Evolutionary conservation across 352 stramenopile species (phyloP).

Genomic region (Pythium catenulatum): DNA sequence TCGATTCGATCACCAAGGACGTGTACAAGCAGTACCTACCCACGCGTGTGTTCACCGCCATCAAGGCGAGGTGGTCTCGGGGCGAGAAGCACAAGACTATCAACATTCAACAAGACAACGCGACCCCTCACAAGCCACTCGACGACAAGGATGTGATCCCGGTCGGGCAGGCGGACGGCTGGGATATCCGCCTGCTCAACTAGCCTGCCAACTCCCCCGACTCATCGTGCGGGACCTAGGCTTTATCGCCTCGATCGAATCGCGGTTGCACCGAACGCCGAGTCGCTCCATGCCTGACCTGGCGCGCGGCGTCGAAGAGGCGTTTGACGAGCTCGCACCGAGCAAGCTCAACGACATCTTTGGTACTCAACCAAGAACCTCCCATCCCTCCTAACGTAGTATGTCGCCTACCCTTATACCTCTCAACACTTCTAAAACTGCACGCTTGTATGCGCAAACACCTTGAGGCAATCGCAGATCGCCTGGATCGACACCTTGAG

Average conservation of each 20-base stretch:
- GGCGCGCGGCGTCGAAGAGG: not conserved
- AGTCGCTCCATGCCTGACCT: not conserved
- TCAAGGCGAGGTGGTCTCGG: constrained; percentile 46
- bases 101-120: constrained; percentile 65
- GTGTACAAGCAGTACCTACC: constrained; percentile 57
- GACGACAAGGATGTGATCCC: constrained; percentile 48
- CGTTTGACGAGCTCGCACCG: not conserved
- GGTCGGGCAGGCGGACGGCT: constrained; percentile 18
- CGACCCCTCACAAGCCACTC: constrained; percentile 24
- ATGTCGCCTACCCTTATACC: too few relatives aligned
- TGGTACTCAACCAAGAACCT: too few relatives aligned
- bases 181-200: constrained; percentile 49
- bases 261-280: constrained; percentile 37
- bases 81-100: constrained; percentile 23
- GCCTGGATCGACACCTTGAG: too few relatives aligned
- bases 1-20: constrained; percentile 32
- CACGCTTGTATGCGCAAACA: too few relatives aligned
- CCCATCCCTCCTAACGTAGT: too few relatives aligned
- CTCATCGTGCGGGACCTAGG: constrained; percentile 59
- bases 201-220: constrained; percentile 60
- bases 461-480: too few relatives aligned
- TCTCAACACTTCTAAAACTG: too few relatives aligned
- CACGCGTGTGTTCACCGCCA: constrained; percentile 47
- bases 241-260: constrained; percentile 58
- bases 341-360: not conserved